Evolutionary conservation across 345 rosid genomes (phyloP).

Genomic region (Citrus reticulata): DNA sequence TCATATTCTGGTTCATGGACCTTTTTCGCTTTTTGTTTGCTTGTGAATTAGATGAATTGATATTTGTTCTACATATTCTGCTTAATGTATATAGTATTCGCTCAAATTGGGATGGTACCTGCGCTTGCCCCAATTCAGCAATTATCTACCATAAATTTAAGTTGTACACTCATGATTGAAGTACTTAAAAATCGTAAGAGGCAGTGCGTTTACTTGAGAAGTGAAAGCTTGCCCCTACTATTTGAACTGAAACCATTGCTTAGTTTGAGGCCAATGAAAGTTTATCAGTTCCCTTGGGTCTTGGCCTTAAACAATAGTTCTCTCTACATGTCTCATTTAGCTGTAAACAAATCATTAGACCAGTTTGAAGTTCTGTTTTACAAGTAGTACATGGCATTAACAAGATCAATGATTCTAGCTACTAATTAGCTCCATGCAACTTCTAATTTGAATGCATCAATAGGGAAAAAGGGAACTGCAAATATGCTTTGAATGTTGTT

Average conservation of each 20-base stretch:
- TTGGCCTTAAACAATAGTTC: not conserved
- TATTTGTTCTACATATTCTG: not conserved
- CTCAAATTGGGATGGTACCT: constrained; percentile 4
- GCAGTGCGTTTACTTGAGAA: not conserved
- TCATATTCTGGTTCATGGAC: not conserved
- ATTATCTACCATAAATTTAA: not conserved
- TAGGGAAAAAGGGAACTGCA: not conserved
- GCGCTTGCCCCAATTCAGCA: constrained; percentile 2
- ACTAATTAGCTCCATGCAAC: not conserved
- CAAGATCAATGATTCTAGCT: not conserved
- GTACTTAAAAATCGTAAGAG: not conserved
- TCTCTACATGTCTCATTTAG: not conserved
- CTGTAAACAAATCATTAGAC: not conserved
- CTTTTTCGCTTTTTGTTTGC: constrained; percentile 1
- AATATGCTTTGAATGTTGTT: not conserved
- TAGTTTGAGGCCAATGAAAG: not conserved
- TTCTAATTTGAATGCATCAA: not conserved
- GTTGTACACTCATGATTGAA: not conserved
- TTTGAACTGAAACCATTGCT: not conserved
- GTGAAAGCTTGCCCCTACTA: not conserved
- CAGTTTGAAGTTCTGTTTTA: not conserved
- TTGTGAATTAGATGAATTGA: constrained; percentile 14
- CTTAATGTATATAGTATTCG: constrained; percentile 21
- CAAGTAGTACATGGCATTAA: not conserved
- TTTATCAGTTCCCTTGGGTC: not conserved